Base-by-base conservation (phyloP, 148 eudicot species). In the Nyssa sinensis region DNA sequence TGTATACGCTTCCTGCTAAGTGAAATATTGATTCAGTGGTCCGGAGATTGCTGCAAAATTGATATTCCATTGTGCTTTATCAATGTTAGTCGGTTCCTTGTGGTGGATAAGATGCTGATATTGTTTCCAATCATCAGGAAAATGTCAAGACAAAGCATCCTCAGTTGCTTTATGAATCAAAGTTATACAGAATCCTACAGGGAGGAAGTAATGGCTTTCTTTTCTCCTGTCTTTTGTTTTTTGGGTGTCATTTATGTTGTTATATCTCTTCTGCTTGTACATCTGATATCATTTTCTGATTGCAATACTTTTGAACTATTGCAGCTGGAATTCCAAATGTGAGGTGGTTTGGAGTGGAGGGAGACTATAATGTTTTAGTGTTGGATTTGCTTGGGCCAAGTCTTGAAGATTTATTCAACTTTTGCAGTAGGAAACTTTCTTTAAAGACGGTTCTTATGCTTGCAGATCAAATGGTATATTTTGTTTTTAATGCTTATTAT, bases 371-470 rank as follows among this genome's bases (percentile, higher is more conserved):
- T 82, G 90, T 90, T 62, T 88, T 94, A 51, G 98, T 94, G 57
- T 92, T 94, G 95, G 98, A 94, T 83, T 80, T 94, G 57, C 88
- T 94, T 64, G 98, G 98, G 72, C 98, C 95, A 55, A 94, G 98
- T 82, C 98, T 94, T 41, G 98, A 94, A 81, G 98, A 94, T 84
- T 80, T 94, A 65, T 94, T 94, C 82, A 90, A 85, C 79, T 94
- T 91, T 55, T 94, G 98, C 84, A 94, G 92, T 78, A 83, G 98
- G 83, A 94, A 92, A 81, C 90, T 94, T 69, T 91, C 98, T 67
- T 77, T 94, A 76, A 94, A 94, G 88, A 94, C 98, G 31, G 97
- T 94, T 85, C 88, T 94, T 29, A 94, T 94, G 98, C 95, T 94
- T 77, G 98, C 98, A n/a, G 98, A 92, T 88, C 97, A 94, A 81